Evolutionary conservation across 2,329 filamentous ascomycete species (phyloP).

Genomic region (Truncatella angustata): DNA sequence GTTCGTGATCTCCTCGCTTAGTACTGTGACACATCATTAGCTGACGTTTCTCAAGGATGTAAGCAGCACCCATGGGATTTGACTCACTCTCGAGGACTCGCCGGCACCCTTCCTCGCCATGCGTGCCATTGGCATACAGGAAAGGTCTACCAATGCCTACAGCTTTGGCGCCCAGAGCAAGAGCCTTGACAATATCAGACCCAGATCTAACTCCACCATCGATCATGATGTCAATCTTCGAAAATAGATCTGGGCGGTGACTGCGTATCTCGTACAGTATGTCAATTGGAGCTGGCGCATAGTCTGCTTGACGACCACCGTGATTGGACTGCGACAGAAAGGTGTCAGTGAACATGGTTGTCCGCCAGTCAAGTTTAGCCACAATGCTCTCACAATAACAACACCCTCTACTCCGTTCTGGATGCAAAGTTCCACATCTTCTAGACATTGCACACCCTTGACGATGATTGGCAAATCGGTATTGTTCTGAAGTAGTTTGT

Average conservation of each 20-base stretch:
- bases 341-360: not conserved
- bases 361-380: not conserved
- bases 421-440: not conserved
- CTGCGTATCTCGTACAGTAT: conserved; percentile 1
- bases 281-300: not conserved
- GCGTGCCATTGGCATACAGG: conserved; percentile 5
- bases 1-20: not conserved
- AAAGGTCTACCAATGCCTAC: not conserved
- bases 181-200: conserved; percentile 3
- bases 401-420: not conserved
- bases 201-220: conserved; percentile 1
- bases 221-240: conserved; percentile 3
- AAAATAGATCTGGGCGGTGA: not conserved
- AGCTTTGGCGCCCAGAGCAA: conserved; percentile 4
- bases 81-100: not conserved
- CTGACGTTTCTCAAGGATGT: not conserved
- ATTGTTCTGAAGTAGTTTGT: not conserved
- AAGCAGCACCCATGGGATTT: not conserved
- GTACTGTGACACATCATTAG: not conserved
- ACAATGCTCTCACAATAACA: not conserved
- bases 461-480: not conserved
- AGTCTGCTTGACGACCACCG: not conserved
- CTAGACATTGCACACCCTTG: not conserved
- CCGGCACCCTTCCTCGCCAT: not conserved
- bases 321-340: not conserved